These are phyloP conservation scores for Peniophora sp. DNA, from an alignment of 1,284 basidiomycete genomes.

Conservation along the genomic window DNA sequence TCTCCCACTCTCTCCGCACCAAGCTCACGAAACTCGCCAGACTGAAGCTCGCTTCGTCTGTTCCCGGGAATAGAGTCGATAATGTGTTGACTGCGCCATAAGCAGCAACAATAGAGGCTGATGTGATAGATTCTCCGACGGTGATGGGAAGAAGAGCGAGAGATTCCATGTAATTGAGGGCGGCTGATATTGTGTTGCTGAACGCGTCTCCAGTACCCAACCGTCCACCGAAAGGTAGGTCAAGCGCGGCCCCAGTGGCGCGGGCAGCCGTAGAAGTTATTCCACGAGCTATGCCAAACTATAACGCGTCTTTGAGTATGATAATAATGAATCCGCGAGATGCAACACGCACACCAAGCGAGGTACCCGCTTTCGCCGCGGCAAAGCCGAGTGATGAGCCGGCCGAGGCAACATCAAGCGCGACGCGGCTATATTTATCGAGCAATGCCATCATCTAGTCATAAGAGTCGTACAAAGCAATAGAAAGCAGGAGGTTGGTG, in stretches of 20 bases:
- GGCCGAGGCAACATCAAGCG: constrained; percentile 56
- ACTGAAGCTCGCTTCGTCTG: constrained; percentile 71
- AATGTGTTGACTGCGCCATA: constrained; percentile 67
- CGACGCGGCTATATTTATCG: constrained; percentile 53
- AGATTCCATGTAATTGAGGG: constrained; percentile 60
- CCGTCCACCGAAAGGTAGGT: constrained; percentile 55
- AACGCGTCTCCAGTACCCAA: constrained; percentile 48
- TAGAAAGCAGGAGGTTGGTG: too few relatives aligned
- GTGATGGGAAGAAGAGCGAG: constrained; percentile 65
- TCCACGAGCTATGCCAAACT: constrained; percentile 65
- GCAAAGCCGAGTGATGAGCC: constrained; percentile 56
- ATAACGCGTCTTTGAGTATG: constrained; percentile 5
- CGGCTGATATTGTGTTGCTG: constrained; percentile 49
- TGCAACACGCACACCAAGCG: constrained; percentile 46
- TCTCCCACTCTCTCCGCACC: constrained; percentile 60
- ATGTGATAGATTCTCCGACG: constrained; percentile 69
- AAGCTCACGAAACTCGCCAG: constrained; percentile 70
- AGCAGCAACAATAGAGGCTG: constrained; percentile 63
- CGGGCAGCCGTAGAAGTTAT: constrained; percentile 51
- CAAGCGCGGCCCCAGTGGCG: constrained; percentile 48
- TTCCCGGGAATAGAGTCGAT: constrained; percentile 63
- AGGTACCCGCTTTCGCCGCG: constrained; percentile 59
- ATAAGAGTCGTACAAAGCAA: neutral
- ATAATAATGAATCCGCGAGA: constrained; percentile 4
- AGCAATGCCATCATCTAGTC: constrained; percentile 30